A percentile compares a stretch with the other conserved stretches of the same genome.
phyloP scores from a whole-genome alignment of 306 rosid genomes.

The Rubus idaeus region DNA sequence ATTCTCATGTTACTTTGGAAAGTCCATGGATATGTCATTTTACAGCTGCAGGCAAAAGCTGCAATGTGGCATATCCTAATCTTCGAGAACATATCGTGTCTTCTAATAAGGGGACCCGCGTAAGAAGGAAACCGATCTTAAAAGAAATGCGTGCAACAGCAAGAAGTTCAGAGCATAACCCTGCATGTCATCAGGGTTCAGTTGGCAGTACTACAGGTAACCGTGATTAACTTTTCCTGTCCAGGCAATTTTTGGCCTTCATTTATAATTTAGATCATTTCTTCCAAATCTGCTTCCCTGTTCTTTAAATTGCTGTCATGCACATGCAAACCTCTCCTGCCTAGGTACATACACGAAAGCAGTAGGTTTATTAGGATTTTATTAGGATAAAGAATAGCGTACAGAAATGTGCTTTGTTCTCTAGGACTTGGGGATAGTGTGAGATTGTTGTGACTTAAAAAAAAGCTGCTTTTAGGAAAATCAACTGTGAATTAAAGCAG shows the following conservation, averaged over 20 bases:
- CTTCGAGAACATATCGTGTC: constrained; percentile 27
- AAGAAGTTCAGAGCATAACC: constrained; percentile 44
- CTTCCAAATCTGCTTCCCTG: background rate
- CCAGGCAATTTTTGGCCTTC: constrained; percentile 17
- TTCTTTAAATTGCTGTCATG: background rate
- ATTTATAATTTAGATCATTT: background rate
- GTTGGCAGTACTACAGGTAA: constrained; percentile 56
- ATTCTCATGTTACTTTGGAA: constrained; percentile 61
- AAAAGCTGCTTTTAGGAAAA: too few relatives aligned
- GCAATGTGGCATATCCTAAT: constrained; percentile 30
- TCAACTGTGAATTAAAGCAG: too few relatives aligned
- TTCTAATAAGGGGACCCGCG: constrained; percentile 32
- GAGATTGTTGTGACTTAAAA: too few relatives aligned
- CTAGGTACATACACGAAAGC: background rate
- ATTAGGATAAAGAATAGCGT: background rate
- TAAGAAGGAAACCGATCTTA: constrained; percentile 28
- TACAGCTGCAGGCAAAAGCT: constrained; percentile 34
- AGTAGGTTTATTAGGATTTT: background rate
- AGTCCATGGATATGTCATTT: constrained; percentile 33
- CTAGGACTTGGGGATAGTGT: too few relatives aligned
- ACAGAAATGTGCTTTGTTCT: background rate
- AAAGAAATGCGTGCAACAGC: constrained; percentile 23
- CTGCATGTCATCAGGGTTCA: constrained; percentile 32
- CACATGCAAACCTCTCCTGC: background rate
- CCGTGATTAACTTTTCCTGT: constrained; percentile 23